Evolutionary conservation across 257 asterid genomes (phyloP), one percentile per base, ranked within the genome.

Genomic region (Agastache rugosa): DNA sequence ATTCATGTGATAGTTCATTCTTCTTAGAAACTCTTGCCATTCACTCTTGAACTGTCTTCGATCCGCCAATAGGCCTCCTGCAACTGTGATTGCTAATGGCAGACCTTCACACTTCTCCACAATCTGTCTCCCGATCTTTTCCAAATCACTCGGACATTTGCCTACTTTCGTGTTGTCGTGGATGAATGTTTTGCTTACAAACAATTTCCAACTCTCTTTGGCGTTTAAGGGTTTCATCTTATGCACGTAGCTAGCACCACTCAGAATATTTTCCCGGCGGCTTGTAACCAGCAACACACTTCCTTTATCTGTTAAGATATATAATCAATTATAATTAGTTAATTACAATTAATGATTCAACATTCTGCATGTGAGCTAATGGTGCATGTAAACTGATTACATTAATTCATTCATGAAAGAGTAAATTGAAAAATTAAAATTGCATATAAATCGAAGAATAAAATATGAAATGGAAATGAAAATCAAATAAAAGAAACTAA

Each of bases 71-170:
- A 78, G 44, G 53, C 83, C 75, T 65, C 81, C 83, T 1, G 74
- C 55, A 2, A 71, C 73, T 0, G 34, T 45, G 31, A 82, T 74
- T 14, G 83, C 80, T 19, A 78, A 61, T 5, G 83, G 85, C 37
- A 82, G 50, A 27, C 83, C 81, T 1, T 44, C 77, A 37, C 80
- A 77, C 27, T 56, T 56, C 31, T 11, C 19, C 50, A 81, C 6
- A 27, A 81, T 78, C 71, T 70, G 56, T 53, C 41, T 17, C 3
- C 66, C 83, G 9, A 78, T 62, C 2, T 19, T 64, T 48, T 50
- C 35, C 75, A 78, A 70, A 9, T 74, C 73, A 2, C 19, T 12
- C 1, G 78, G 81, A 66, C 65, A 74, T 51, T 37, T 63, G 16
- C 42, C 51, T n/a, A n/a, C n/a, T 1, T 63, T 16, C 4, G 41